Evolutionary conservation across 2,329 filamentous ascomycete genomes (phyloP), one percentile per base, ranked within the genome.

Genomic region (Pleomassaria siparia): DNA sequence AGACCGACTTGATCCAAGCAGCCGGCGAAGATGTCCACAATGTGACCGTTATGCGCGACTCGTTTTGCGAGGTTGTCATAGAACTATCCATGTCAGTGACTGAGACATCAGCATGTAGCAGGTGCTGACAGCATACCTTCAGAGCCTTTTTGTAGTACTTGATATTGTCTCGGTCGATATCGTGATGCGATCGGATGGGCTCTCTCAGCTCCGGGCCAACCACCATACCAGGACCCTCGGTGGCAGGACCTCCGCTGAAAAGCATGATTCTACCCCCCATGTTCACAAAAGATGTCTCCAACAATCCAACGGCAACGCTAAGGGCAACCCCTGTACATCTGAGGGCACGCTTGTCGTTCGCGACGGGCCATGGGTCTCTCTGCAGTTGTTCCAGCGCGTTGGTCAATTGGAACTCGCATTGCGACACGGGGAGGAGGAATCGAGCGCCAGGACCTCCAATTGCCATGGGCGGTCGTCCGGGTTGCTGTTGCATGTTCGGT

Each of bases 141-240:
- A 96, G 75, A 18, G 94, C 94, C 76, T 99, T 99, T 80, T 99
- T 99, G 77, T 95, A 97, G 75, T 97, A 96, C 74, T 99, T 99
- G 76, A 96, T 95, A 70, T 96, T 96, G 73, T 99, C 94, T 48
- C 91, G 85, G 70, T 99, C 94, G 72, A 99, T 99, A 65, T 99
- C 94, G 73, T 99, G 94, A 74, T 99, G 94, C 33, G 92, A 97
- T 66, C 94, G 87, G 57, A 99, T 97, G 9, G 95, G 91, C 71
- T 99, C 94, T 70, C 92, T 88, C 56, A 99, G 78, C 74, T 99
- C 94, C 20, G 94, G 89, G 2, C 91, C 91, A 67, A 99, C 94
- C 25, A 99, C 94, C 82, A 96, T 91, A 51, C 94, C 94, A 10
- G 94, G 94, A 1, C 94, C 94, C 72, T 99, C 94, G 0, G 94